These are phyloP conservation scores for Candida takata DNA, from an alignment of 805 yeast species.

Conservation along the genomic window DNA sequence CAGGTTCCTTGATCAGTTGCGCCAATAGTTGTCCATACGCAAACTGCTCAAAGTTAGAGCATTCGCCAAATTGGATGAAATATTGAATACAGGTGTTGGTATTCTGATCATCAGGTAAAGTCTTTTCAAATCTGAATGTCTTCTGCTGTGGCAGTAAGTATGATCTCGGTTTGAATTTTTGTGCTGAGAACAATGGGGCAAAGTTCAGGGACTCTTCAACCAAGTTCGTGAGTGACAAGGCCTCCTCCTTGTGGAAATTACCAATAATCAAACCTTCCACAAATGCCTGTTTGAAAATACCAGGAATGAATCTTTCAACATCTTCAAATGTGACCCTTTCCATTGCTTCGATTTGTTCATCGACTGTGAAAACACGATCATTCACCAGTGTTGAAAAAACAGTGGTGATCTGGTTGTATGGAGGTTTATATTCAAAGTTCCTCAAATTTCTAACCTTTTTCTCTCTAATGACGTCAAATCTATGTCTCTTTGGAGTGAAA, in stretches of 20 bases:
- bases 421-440: conserved; percentile 67
- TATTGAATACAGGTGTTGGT: conserved; percentile 82
- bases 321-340: conserved; percentile 41
- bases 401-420: conserved; percentile 70
- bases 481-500: conserved; percentile 44
- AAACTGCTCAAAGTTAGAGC: conserved; percentile 36
- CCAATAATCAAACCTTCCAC: conserved; percentile 75
- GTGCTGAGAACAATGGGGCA: conserved; percentile 35
- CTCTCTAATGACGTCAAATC: conserved; percentile 65
- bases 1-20: conserved; percentile 77
- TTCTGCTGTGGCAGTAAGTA: conserved; percentile 34
- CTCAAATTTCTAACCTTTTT: conserved; percentile 53
- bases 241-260: conserved; percentile 51
- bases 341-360: conserved; percentile 50
- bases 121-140: conserved; percentile 39
- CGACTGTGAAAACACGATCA: conserved; percentile 60
- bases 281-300: conserved; percentile 52
- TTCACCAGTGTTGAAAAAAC: conserved; percentile 58
- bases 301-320: conserved; percentile 42
- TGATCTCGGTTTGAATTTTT: conserved; percentile 36
- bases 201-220: conserved; percentile 33
- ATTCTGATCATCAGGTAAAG: conserved; percentile 58
- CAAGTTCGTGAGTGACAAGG: conserved; percentile 40
- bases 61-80: conserved; percentile 57
- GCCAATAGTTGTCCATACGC: conserved; percentile 58